phyloP scores from a whole-genome alignment of 257 asterid species.

The Jasminum sambac region DNA sequence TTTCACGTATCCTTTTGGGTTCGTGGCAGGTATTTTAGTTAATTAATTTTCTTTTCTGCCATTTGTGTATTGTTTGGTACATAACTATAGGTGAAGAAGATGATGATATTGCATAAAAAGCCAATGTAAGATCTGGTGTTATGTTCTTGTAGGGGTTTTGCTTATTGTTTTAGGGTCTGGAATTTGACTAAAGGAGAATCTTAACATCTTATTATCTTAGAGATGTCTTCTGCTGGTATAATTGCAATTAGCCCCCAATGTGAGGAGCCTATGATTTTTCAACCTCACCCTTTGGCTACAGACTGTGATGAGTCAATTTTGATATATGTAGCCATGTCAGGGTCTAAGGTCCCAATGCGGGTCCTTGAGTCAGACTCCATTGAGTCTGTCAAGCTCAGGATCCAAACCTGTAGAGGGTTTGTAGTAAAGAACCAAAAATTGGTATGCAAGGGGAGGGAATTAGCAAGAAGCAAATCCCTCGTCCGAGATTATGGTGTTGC shows the following conservation, averaged over 20 bases:
- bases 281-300: constrained; percentile 20
- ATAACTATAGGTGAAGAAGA: constrained; percentile 4
- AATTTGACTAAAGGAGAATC: constrained; percentile 7
- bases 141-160: constrained; percentile 14
- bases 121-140: constrained; percentile 7
- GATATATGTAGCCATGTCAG: constrained; percentile 48
- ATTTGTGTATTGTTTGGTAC: constrained; percentile 24
- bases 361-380: constrained; percentile 44
- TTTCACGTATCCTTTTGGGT: constrained; percentile 25
- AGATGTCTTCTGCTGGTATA: constrained; percentile 51
- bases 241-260: constrained; percentile 38
- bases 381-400: constrained; percentile 32
- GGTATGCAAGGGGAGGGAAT: constrained; percentile 53
- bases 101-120: constrained; percentile 11
- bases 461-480: constrained; percentile 49
- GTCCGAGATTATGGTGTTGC: constrained; percentile 51
- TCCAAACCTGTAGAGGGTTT: constrained; percentile 33
- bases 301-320: constrained; percentile 39
- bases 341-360: constrained; percentile 56
- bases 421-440: constrained; percentile 42
- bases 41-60: not conserved
- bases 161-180: constrained; percentile 8
- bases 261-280: constrained; percentile 32
- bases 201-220: not conserved
- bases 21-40: constrained; percentile 6